Conservation (phyloP, 306 rosid genomes). For the Cercis canadensis region DNA sequence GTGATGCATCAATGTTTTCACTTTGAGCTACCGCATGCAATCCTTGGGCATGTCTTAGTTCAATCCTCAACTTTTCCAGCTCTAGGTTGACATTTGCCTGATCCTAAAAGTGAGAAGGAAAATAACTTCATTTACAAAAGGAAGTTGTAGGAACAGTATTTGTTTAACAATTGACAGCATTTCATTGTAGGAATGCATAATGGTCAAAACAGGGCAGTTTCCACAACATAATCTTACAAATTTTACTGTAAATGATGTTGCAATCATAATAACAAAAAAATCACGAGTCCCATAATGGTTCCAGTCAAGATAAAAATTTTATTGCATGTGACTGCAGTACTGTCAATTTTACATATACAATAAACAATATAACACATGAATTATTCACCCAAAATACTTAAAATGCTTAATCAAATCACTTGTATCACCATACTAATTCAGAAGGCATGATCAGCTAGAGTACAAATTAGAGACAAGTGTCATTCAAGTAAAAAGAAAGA, state of each 20-base stretch:
- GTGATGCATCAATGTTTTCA: constrained; percentile 72
- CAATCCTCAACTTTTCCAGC: constrained; percentile 85
- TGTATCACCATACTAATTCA: constrained; percentile 2
- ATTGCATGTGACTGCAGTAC: neutral
- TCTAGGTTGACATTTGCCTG: constrained; percentile 76
- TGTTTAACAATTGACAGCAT: constrained; percentile 4
- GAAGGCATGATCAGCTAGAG: no score
- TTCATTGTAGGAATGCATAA: neutral
- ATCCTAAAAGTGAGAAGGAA: constrained; percentile 35
- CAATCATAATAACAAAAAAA: constrained; percentile 25
- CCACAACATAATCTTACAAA: neutral
- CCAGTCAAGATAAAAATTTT: constrained; percentile 18
- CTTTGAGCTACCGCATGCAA: constrained; percentile 83
- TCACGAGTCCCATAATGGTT: constrained; percentile 17
- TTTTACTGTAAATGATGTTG: no score
- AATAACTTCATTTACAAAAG: constrained; percentile 1
- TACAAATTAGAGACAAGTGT: constrained; percentile 27
- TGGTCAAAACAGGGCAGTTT: neutral
- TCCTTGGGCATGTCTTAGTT: constrained; percentile 88
- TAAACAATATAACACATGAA: neutral
- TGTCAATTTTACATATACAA: constrained; percentile 11
- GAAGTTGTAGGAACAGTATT: constrained; percentile 25
- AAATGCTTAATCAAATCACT: neutral
- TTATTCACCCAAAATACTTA: neutral
- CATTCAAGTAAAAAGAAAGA: constrained; percentile 12